phyloP scores from a whole-genome alignment of 2,329 filamentous ascomycete species.

The Apiospora hydei region DNA sequence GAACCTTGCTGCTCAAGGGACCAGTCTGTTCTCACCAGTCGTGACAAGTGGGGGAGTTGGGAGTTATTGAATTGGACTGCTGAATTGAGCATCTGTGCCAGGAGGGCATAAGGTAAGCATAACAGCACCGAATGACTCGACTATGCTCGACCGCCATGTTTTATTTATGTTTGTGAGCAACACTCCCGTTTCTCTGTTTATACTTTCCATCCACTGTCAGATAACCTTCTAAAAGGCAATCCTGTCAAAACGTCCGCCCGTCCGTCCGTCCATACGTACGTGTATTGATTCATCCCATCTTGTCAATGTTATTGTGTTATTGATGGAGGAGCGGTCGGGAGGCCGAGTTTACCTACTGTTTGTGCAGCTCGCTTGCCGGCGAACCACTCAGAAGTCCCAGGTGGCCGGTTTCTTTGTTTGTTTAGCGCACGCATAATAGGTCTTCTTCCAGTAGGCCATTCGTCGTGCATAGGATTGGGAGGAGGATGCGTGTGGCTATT shows the following conservation, averaged over 20 bases:
- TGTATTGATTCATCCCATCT: constrained; percentile 7
- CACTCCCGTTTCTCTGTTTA: background rate
- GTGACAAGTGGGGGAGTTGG: constrained; percentile 12
- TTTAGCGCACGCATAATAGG: constrained; percentile 21
- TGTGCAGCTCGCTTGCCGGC: constrained; percentile 14
- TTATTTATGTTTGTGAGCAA: constrained; percentile 19
- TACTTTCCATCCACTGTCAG: background rate
- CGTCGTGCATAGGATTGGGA: background rate
- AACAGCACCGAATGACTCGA: constrained; percentile 10
- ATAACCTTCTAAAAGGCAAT: background rate
- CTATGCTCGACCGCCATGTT: constrained; percentile 13
- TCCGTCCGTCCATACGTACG: constrained; percentile 1
- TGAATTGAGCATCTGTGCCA: constrained; percentile 3
- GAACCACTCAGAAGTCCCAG: constrained; percentile 22
- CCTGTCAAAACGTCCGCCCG: background rate
- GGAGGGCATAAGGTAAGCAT: background rate
- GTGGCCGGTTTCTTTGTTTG: constrained; percentile 21
- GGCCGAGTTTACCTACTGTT: constrained; percentile 12
- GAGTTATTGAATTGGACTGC: constrained; percentile 2
- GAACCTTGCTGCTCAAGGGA: constrained; percentile 13
- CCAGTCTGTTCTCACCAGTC: background rate
- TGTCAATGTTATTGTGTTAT: constrained; percentile 14
- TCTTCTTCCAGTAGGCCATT: background rate
- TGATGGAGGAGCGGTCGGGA: constrained; percentile 21
- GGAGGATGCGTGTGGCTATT: constrained; percentile 15